Evolutionary conservation across 2,329 filamentous ascomycete species (phyloP).

Genomic region (Aspergillus ochraceus): DNA sequence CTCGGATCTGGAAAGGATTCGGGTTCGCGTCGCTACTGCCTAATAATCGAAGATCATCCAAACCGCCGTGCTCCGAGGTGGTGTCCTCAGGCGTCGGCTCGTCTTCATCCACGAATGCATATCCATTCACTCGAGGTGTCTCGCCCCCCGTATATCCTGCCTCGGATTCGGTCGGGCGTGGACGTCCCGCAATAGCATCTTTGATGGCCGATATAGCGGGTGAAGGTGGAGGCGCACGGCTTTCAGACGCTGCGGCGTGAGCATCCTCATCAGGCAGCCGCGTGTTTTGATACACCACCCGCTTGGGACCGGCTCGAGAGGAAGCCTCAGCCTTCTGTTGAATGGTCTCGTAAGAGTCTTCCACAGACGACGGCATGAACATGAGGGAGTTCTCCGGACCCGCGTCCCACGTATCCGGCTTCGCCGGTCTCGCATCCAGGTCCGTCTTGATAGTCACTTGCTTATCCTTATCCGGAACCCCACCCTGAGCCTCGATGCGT

Average conservation of each 20-base stretch:
- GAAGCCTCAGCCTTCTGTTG: conserved; percentile 67
- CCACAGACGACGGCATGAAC: conserved; percentile 62
- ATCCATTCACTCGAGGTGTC: conserved; percentile 89
- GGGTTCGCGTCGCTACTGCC: conserved; percentile 53
- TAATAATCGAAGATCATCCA: conserved; percentile 37
- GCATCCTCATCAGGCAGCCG: conserved; percentile 60
- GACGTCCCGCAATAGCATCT: conserved; percentile 76
- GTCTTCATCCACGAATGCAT: conserved; percentile 86
- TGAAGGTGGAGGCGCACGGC: conserved; percentile 62
- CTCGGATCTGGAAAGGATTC: conserved; percentile 78
- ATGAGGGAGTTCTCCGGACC: conserved; percentile 80
- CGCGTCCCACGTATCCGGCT: conserved; percentile 73
- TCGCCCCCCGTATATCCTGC: conserved; percentile 61
- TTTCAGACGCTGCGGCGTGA: conserved; percentile 23
- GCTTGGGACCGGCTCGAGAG: conserved; percentile 74
- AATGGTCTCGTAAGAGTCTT: conserved; percentile 58
- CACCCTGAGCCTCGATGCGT: conserved; percentile 65
- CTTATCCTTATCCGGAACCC: conserved; percentile 58
- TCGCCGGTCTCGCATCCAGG: conserved; percentile 70
- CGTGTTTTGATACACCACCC: conserved; percentile 80
- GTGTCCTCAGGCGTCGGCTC: conserved; percentile 38
- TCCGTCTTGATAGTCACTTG: conserved; percentile 62
- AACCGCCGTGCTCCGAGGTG: not conserved
- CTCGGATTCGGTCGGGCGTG: conserved; percentile 63
- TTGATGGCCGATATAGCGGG: conserved; percentile 82